Evolutionary conservation across 2,329 filamentous ascomycete species (phyloP).

Genomic region (Cladorrhinum sp.): DNA sequence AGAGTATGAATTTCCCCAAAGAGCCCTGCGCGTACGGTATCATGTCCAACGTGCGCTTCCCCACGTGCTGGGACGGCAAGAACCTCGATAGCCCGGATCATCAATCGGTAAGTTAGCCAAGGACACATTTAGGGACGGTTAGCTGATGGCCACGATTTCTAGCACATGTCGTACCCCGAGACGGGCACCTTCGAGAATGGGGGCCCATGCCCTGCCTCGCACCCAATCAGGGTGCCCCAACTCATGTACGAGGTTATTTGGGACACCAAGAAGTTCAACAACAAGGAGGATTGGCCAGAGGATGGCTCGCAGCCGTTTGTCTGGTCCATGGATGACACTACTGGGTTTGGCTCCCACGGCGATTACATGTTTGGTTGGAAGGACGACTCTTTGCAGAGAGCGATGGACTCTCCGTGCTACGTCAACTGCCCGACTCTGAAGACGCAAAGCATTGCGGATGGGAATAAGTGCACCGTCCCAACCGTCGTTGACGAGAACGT

Average conservation of each 20-base stretch:
- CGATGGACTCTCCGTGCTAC: constrained; percentile 26
- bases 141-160: constrained; percentile 44
- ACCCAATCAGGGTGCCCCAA: constrained; percentile 37
- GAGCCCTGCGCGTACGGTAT: constrained; percentile 35
- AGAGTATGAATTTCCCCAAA: constrained; percentile 39
- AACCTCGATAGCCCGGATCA: constrained; percentile 55
- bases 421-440: constrained; percentile 29
- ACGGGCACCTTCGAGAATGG: constrained; percentile 26
- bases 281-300: constrained; percentile 22
- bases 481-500: constrained; percentile 19
- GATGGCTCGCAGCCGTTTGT: constrained; percentile 26
- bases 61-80: constrained; percentile 59
- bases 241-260: constrained; percentile 36
- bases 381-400: constrained; percentile 23
- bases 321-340: constrained; percentile 23
- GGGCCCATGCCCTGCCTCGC: constrained; percentile 31
- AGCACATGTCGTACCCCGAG: constrained; percentile 40
- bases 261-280: constrained; percentile 25
- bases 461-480: constrained; percentile 24
- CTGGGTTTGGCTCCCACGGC: constrained; percentile 24
- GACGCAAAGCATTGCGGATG: constrained; percentile 22
- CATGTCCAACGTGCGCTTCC: constrained; percentile 44
- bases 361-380: constrained; percentile 28
- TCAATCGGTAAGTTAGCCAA: constrained; percentile 38
- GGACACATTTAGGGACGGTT: no score